Percentiles rank a stretch among this genome's conserved stretches.
These are phyloP conservation scores for Actinomortierella wolfii DNA, from an alignment of 371 early-diverging fungal species.

Conservation along the genomic window DNA sequence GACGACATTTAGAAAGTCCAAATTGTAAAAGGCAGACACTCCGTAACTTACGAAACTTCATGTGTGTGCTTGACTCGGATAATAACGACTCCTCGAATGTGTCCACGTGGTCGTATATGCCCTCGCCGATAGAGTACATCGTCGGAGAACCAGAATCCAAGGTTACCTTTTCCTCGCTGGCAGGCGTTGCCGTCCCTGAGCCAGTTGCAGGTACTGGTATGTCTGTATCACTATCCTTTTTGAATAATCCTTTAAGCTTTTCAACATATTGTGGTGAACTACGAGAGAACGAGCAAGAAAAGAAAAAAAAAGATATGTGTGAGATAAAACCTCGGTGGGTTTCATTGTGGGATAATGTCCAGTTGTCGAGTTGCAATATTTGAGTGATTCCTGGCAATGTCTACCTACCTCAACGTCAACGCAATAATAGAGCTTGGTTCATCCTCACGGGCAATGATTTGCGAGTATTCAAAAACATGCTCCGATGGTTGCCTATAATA, in stretches of 20 bases:
- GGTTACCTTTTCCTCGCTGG: constrained; percentile 9
- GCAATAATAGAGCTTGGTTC: constrained; percentile 95
- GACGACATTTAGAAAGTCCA: no score
- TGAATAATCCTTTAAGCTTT: constrained; percentile 29
- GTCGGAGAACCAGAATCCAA: neutral
- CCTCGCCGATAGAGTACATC: constrained; percentile 17
- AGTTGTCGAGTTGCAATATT: no score
- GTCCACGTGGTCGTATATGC: constrained; percentile 45
- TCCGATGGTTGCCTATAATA: constrained; percentile 66
- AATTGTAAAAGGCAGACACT: no score
- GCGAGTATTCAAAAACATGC: constrained; percentile 85
- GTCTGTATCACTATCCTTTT: constrained; percentile 15
- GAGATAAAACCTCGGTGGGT: neutral
- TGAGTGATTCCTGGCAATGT: neutral
- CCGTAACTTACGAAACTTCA: constrained; percentile 65
- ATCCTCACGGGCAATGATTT: constrained; percentile 86
- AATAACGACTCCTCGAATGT: constrained; percentile 66
- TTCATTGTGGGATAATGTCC: no score
- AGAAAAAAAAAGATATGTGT: neutral
- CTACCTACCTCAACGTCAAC: constrained; percentile 67
- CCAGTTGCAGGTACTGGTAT: constrained; percentile 45
- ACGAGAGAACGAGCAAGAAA: neutral
- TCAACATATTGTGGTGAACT: constrained; percentile 41
- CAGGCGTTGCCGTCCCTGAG: constrained; percentile 29
- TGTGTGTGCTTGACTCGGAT: constrained; percentile 70